Evolutionary conservation across 306 rosid genomes (phyloP), one percentile per base, ranked within the genome.

Genomic region (Cucurbita moschata): DNA sequence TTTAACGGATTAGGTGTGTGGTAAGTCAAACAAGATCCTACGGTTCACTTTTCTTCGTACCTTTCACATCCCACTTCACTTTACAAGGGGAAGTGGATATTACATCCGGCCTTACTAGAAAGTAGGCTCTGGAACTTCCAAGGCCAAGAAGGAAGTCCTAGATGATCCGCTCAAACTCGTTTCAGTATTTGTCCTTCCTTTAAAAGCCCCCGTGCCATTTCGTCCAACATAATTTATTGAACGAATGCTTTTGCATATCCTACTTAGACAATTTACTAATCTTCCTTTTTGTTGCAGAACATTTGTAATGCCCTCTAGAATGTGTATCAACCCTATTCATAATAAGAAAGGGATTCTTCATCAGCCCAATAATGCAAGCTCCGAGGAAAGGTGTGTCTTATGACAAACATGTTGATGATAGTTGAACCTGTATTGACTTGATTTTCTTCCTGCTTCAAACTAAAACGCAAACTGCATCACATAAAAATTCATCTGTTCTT

Each of bases 271-370:
- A 38, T 69, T 78, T 46, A 62, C 44, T 46, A 13, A 40, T 77
- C 21, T 79, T 35, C 78, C 77, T 18, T 58, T 78, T 72, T 21
- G 75, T 61, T 84, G 88, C 97, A 90, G 97, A 81, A 89, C 88
- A 72, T 88, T 94, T 72, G 99, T 94, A 14, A 81, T 94, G 96
- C 99, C 99, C 10, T 87, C 96, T 2, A 89, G 96, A 84, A 89
- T 94, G 97, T 94, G 97, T 67, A 88, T 94, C 79, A 94, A 84
- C 79, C 97, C 99, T 40, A 83, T 91, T 49, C 99, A 94, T 78
- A 91, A 94, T 76, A 88, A 88, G 79, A 91, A 91, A 80, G 97
- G 91, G 73, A 84, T 94, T 75, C 86, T 91, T 89, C 99, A 84
- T 47, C 84, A 47, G 30, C 79, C 90, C 10, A 62, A 44, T 35